Base-by-base conservation (phyloP, 1,139 yeast genomes). In the Yamadazyma membranifaciens region DNA sequence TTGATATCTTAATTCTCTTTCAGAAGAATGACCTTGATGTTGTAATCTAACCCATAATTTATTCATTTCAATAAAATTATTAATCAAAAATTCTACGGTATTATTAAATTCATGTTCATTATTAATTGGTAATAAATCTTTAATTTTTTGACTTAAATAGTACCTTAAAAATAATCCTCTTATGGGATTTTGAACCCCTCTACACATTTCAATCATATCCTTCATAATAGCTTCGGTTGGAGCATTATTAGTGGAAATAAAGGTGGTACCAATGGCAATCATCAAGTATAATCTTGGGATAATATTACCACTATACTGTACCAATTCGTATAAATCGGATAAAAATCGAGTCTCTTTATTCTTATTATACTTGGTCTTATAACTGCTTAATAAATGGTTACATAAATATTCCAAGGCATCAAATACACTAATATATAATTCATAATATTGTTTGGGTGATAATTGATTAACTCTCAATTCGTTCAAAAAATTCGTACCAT, bases 201-300 rank as follows among this genome's bases (percentile, higher is more conserved):
- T 78, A 49, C 96, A 85, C 98, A 92, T 92, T 61, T 94, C 98
- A 59, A 92, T 83, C 95, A 94, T 84, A 59, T 92, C 98, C 59
- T 86, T 87, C 81, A 92, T 79, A 43, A 94, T 84, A 51, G 91
- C 98, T 57, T 80, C 80, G 22, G 80, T 75, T 0, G 97, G 96
- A 0, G 96, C 83, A 43, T 82, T 89, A 4, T 82, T 78, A 6
- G 84, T 73, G 5, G 84, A 68, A 83, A 91, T 82, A 63, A 85
- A 89, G 2, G 89, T 87, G 1, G 96, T 83, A 9, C 98, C 98
- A 9, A 92, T 92, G 2, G 95, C 92, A 36, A 92, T 85, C 98
- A 92, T 89, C 66, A 94, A 73, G 59, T 94, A 92, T 42, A 92
- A 69, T 44, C 98, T 73, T 3, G 98, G 98, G 12, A 92, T 76